Evolutionary conservation across 805 yeast species (phyloP).

Genomic region (Yamadazyma kitorensis): DNA sequence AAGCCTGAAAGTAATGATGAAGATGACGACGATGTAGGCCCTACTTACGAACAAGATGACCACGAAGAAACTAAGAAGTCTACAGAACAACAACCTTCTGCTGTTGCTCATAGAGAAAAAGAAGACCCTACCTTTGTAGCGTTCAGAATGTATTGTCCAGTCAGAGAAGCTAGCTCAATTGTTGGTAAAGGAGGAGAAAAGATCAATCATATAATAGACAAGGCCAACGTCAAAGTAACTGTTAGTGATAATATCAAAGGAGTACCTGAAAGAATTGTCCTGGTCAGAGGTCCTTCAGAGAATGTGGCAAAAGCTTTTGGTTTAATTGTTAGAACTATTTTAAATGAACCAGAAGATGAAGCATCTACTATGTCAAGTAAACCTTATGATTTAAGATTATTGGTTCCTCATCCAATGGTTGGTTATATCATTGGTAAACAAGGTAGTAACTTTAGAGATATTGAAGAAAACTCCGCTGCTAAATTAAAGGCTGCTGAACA

Average conservation of each 20-base stretch:
- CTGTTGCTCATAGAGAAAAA: constrained; percentile 22
- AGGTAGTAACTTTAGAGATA: constrained; percentile 72
- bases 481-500: constrained; percentile 69
- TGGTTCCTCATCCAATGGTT: constrained; percentile 76
- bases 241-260: constrained; percentile 72
- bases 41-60: not conserved
- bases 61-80: constrained; percentile 7
- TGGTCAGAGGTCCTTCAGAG: constrained; percentile 72
- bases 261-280: constrained; percentile 70
- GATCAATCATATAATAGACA: constrained; percentile 60
- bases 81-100: too few species aligned
- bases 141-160: constrained; percentile 71
- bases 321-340: constrained; percentile 60
- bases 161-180: constrained; percentile 69
- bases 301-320: constrained; percentile 82
- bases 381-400: constrained; percentile 54
- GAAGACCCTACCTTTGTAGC: constrained; percentile 62
- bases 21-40: too few species aligned
- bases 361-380: constrained; percentile 56
- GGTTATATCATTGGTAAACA: constrained; percentile 79
- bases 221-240: constrained; percentile 61
- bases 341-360: constrained; percentile 63
- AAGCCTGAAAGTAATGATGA: not conserved
- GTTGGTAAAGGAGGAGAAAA: constrained; percentile 83
- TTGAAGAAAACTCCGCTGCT: constrained; percentile 81